Evolutionary conservation across 2,329 filamentous ascomycete genomes (phyloP), one percentile per base, ranked within the genome.

Genomic region (Colletotrichum gigasporum): DNA sequence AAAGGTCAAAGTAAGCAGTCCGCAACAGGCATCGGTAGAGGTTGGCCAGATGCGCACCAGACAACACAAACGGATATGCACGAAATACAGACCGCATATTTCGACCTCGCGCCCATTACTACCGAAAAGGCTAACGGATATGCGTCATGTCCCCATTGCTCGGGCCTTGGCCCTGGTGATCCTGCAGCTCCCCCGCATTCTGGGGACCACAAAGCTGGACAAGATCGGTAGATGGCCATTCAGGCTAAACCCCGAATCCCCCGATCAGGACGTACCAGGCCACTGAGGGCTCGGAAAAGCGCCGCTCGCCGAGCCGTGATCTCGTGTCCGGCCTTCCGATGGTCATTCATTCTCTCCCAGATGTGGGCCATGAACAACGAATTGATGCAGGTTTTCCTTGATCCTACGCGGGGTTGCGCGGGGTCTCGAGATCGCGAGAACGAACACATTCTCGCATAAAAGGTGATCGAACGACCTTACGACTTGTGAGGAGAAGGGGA

Each of bases 281-380:
- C 28, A 8, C 30, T 45, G 45, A 16, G 45, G 10, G 11, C 14
- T 58, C 53, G 60, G 60, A 63, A 63, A 58, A 63, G 60, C 53
- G 30, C 53, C 37, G 53, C 1, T 10, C 10, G 3, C 28, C 5
- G 16, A 28, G 5, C 22, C 16, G 16, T 7, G 1, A 37, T n/a
- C 6, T 42, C 5, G 14, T 26, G 12, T 26, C 30, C 28, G 34
- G 52, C 8, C 20, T 14, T 6, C 20, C 20, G 37, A 44, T 1
- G 10, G 2, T 50, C 5, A 1, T 1, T 18, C 2, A 35, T 0
- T n/a, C 12, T 1, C 18, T 24, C 18, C n/a, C 34, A 12, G 1
- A 2, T 5, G 48, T 24, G 16, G 2, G 3, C n/a, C 16, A 7
- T 28, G 34, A 30, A 12, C 12, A 20, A 35, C 11, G 11, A 6